Percentiles rank a stretch among this genome's conserved stretches.
phyloP scores from a whole-genome alignment of 2,329 filamentous ascomycete genomes.

The Fusarium proliferatum region DNA sequence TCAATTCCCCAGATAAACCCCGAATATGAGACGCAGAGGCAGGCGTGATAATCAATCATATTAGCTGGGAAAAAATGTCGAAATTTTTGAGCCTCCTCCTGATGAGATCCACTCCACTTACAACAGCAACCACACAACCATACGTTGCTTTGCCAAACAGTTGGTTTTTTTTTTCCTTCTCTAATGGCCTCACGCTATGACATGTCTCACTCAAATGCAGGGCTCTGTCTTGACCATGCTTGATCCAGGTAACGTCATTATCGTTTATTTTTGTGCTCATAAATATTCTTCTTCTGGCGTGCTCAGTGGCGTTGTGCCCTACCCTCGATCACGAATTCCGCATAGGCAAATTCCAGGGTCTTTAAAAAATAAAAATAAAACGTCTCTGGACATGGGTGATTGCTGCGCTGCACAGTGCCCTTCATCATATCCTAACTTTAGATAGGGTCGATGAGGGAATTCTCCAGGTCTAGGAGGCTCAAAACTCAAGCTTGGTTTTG shows the following conservation, averaged over 20 bases:
- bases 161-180: background rate
- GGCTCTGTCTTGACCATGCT: slow-evolving; percentile 5
- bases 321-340: slow-evolving; percentile 14
- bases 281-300: slow-evolving; percentile 7
- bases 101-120: slow-evolving; percentile 15
- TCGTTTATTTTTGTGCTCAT: background rate
- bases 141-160: slow-evolving; percentile 19
- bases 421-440: slow-evolving; percentile 9
- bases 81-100: slow-evolving; percentile 31
- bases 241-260: slow-evolving; percentile 4
- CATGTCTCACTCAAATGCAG: slow-evolving; percentile 30
- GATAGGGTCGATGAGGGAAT: slow-evolving; percentile 10
- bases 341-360: slow-evolving; percentile 13
- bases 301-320: slow-evolving; percentile 34
- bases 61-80: background rate
- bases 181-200: slow-evolving; percentile 2
- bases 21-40: background rate
- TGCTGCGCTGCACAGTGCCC: background rate
- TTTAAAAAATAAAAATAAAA: background rate
- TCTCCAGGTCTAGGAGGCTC: slow-evolving; percentile 1
- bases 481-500: slow-evolving; percentile 14
- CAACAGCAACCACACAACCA: slow-evolving; percentile 4
- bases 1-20: slow-evolving; percentile 3
- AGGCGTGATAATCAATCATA: background rate
- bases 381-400: background rate